Evolutionary conservation across 176 grass and related monocot species (phyloP).

Genomic region (Lolium rigidum): DNA sequence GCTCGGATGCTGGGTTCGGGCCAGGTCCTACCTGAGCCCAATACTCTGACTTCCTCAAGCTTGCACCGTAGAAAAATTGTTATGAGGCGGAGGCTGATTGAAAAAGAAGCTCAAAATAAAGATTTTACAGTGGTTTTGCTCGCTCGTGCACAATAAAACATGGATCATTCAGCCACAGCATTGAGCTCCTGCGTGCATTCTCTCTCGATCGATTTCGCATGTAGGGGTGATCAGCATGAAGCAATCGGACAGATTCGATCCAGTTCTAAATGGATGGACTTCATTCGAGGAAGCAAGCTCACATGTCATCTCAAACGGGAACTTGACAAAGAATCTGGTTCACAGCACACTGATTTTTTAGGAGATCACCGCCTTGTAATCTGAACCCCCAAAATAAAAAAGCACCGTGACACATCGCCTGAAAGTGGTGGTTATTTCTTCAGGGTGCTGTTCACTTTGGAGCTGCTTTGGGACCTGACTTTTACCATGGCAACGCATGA

Average conservation of each 20-base stretch:
- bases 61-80: no score
- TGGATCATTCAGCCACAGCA: no score
- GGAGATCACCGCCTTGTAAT: neutral
- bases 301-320: constrained; percentile 12
- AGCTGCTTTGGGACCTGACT: constrained; percentile 57
- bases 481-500: constrained; percentile 56
- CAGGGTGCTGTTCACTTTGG: constrained; percentile 61
- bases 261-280: constrained; percentile 34
- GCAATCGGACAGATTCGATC: constrained; percentile 24
- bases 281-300: neutral
- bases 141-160: no score
- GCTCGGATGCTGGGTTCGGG: no score
- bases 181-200: no score
- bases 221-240: neutral
- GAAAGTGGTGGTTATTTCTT: constrained; percentile 62
- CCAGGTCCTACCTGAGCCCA: no score
- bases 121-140: no score
- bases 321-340: neutral
- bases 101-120: no score
- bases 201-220: constrained; percentile 14
- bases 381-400: constrained; percentile 18
- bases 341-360: neutral
- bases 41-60: no score
- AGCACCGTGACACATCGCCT: constrained; percentile 49
- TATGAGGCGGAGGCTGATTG: no score